These are phyloP conservation scores for Graphiopsis chlorocephala DNA, from an alignment of 2,329 filamentous ascomycete genomes.

Conservation along the genomic window DNA sequence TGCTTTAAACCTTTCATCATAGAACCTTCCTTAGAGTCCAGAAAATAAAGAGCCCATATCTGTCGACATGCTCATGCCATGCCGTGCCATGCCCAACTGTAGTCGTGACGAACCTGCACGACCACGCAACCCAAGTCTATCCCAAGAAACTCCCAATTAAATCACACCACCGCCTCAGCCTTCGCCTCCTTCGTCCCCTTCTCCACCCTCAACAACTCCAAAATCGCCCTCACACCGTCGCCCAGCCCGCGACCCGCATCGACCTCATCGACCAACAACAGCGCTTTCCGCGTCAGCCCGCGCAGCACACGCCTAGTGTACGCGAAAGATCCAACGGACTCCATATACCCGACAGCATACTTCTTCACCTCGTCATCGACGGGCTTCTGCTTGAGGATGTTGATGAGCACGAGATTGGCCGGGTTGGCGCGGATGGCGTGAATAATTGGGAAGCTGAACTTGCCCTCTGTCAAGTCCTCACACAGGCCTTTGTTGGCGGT, in stretches of 20 bases:
- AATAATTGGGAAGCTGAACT: slow-evolving; percentile 94
- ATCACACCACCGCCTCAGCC: slow-evolving; percentile 12
- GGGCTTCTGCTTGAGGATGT: slow-evolving; percentile 89
- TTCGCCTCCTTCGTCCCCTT: slow-evolving; percentile 14
- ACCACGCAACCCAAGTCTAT: neutral
- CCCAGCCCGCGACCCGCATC: slow-evolving; percentile 38
- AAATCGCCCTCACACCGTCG: slow-evolving; percentile 39
- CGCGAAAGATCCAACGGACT: slow-evolving; percentile 81
- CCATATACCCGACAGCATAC: slow-evolving; percentile 90
- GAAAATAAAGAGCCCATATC: neutral
- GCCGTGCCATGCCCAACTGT: neutral
- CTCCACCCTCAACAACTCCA: slow-evolving; percentile 40
- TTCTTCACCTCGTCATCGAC: slow-evolving; percentile 82
- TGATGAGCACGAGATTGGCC: slow-evolving; percentile 74
- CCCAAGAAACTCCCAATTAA: neutral
- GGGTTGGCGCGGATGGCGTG: slow-evolving; percentile 81
- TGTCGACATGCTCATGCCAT: slow-evolving; percentile 9
- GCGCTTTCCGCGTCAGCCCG: slow-evolving; percentile 44
- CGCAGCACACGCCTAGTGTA: slow-evolving; percentile 67
- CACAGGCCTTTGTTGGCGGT: slow-evolving; percentile 87
- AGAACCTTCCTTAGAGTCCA: neutral
- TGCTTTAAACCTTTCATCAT: neutral
- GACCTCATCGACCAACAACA: slow-evolving; percentile 43
- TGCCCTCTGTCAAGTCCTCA: slow-evolving; percentile 94
- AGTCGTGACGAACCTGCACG: neutral